Conservation (phyloP, 352 stramenopile genomes). For the Phytophthora brassicae region DNA sequence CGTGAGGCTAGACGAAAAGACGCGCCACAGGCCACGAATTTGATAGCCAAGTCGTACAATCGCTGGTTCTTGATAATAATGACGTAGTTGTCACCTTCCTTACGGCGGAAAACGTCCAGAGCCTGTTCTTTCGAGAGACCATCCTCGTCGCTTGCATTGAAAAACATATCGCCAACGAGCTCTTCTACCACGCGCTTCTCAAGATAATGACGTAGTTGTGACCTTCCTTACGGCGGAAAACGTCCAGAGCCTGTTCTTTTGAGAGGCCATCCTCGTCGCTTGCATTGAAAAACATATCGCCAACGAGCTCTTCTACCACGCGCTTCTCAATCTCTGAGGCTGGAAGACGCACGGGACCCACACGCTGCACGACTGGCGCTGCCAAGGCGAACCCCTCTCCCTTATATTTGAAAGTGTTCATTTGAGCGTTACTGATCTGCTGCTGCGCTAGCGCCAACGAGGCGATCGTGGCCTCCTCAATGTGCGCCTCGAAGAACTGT, state of each 20-base stretch:
- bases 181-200: slow-evolving; percentile 57
- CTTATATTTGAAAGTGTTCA: not conserved
- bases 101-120: slow-evolving; percentile 54
- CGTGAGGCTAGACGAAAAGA: slow-evolving; percentile 57
- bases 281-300: slow-evolving; percentile 52
- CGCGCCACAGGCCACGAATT: slow-evolving; percentile 58
- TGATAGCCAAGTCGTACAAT: slow-evolving; percentile 62
- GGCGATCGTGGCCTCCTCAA: slow-evolving; percentile 38
- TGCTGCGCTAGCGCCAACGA: slow-evolving; percentile 33
- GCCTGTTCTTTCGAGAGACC: slow-evolving; percentile 41
- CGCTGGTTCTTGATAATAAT: slow-evolving; percentile 68
- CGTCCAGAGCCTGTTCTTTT: slow-evolving; percentile 43
- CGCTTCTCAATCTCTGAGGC: slow-evolving; percentile 59
- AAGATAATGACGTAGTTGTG: no score
- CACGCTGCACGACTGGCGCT: slow-evolving; percentile 14
- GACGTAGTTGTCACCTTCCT: slow-evolving; percentile 48
- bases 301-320: slow-evolving; percentile 55
- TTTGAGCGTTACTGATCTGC: slow-evolving; percentile 21
- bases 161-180: slow-evolving; percentile 55
- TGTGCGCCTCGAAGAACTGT: slow-evolving; percentile 46
- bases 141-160: slow-evolving; percentile 45
- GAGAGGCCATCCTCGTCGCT: slow-evolving; percentile 44
- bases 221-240: slow-evolving; percentile 47
- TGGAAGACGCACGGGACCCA: slow-evolving; percentile 46
- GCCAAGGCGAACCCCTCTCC: not conserved